phyloP scores from a whole-genome alignment of 306 rosid species.

The Gastrolobium bilobum region DNA sequence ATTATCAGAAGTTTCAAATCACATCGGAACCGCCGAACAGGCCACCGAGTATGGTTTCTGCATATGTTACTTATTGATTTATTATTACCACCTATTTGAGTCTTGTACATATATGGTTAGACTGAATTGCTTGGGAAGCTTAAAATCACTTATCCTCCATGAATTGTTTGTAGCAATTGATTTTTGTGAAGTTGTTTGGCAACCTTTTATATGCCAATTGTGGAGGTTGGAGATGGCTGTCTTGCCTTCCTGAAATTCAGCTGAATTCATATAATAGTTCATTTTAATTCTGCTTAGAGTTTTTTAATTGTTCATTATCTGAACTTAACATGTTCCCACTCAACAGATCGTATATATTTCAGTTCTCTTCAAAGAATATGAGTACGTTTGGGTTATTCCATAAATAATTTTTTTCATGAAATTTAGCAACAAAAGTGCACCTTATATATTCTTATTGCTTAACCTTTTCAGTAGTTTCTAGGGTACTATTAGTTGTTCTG shows the following conservation, averaged over 20 bases:
- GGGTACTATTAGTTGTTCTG: neutral
- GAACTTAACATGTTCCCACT: neutral
- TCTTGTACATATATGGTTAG: constrained; percentile 4
- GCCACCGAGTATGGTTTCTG: constrained; percentile 79
- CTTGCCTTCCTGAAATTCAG: constrained; percentile 15
- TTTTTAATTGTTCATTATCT: constrained; percentile 19
- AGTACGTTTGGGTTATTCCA: constrained; percentile 52
- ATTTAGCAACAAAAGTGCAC: neutral
- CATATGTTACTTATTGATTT: constrained; percentile 34
- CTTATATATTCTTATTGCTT: constrained; percentile 1
- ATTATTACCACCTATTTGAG: neutral
- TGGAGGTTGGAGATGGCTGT: constrained; percentile 39
- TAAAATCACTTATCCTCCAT: constrained; percentile 7
- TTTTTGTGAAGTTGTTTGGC: constrained; percentile 37
- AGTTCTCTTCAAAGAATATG: neutral
- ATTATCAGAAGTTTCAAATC: constrained; percentile 68
- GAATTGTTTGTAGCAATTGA: constrained; percentile 56
- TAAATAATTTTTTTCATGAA: neutral
- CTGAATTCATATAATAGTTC: constrained; percentile 16
- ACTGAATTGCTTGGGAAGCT: constrained; percentile 18
- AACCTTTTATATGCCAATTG: constrained; percentile 29
- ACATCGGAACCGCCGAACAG: constrained; percentile 79
- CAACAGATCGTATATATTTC: neutral
- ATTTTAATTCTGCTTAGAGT: constrained; percentile 13
- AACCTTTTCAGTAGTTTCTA: constrained; percentile 12